Evolutionary conservation across 2,329 filamentous ascomycete genomes (phyloP), one percentile per base, ranked within the genome.

Genomic region (Cladophialophora psammophila): DNA sequence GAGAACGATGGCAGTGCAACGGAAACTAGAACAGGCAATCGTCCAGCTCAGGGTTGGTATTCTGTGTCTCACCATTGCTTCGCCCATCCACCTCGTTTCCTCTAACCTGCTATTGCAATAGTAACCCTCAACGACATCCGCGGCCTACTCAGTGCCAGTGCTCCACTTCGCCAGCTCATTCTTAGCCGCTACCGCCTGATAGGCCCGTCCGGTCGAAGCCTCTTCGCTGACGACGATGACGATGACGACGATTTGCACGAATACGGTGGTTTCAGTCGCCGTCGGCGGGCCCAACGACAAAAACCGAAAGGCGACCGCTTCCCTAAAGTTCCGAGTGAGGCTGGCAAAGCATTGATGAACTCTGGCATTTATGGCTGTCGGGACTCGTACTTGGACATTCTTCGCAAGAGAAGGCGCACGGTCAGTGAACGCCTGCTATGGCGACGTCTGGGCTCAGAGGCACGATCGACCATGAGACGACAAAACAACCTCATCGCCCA

Each of bases 271-370:
- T 69, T 63, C 58, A 69, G 64, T 64, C 75, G 80, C 57, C 78
- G 82, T 58, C 81, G 82, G 72, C 79, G 83, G 48, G 77, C 82
- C 38, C 79, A 84, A 55, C 82, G 85, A 60, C 78, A 77, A 68
- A 80, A 80, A 18, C 76, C 81, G 6, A 69, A 74, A 5, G 77
- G 75, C 20, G 77, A 88, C 69, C 81, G 87, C 53, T 94, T 94
- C 67, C 92, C 94, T n/a, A 91, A 91, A 73, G 88, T 97, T 0
- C 94, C 94, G 0, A 97, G 90, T 74, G 88, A 91, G 10, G 85
- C 88, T 69, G 94, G 95, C 7, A 83, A 79, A 57, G 87, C 90
- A 72, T 81, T 98, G 68, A 97, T 98, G 93, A 84, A 87, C 45
- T 90, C 89, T 35, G 94, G 94, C 0, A 83, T 82, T 2, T 98